Conservation (phyloP, 208 protist genomes). For the Balamuthia mandrillaris region DNA sequence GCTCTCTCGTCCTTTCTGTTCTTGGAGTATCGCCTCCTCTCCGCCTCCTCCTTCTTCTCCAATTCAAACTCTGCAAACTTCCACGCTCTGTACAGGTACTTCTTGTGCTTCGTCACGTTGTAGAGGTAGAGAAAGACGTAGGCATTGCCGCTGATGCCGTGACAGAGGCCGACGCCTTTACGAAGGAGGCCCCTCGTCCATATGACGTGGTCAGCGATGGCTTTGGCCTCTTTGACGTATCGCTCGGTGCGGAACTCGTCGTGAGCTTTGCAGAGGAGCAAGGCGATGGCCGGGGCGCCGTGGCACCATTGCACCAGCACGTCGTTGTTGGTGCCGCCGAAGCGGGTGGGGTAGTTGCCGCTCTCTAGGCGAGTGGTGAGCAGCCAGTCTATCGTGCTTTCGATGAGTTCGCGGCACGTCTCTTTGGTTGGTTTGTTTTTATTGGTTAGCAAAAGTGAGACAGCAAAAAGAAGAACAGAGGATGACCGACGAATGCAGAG, state of each 20-base stretch:
- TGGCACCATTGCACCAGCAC: constrained; percentile 17
- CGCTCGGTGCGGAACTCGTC: background rate
- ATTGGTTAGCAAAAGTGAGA: too few relatives aligned
- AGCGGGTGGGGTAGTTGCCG: background rate
- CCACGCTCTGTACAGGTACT: background rate
- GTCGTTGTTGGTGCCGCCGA: background rate
- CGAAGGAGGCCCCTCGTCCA: constrained; percentile 22
- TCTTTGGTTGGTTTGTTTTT: too few relatives aligned
- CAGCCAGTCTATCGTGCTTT: background rate
- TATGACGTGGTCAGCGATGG: background rate
- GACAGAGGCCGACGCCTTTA: constrained; percentile 41
- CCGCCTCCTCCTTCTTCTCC: too few relatives aligned
- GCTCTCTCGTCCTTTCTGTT: too few relatives aligned
- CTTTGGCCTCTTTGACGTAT: background rate
- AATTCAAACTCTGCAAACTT: background rate
- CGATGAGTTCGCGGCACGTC: background rate
- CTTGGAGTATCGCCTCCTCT: too few relatives aligned
- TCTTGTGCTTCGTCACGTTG: background rate
- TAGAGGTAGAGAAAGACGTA: constrained; percentile 39
- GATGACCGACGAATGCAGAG: too few relatives aligned
- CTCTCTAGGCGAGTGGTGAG: background rate
- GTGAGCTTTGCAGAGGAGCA: background rate
- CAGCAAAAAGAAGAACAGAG: too few relatives aligned
- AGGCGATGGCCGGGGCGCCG: background rate
- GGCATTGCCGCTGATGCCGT: constrained; percentile 44